Evolutionary conservation across 495 filamentous ascomycete genomes (phyloP).

Genomic region (Saxophila tyrrhenica): DNA sequence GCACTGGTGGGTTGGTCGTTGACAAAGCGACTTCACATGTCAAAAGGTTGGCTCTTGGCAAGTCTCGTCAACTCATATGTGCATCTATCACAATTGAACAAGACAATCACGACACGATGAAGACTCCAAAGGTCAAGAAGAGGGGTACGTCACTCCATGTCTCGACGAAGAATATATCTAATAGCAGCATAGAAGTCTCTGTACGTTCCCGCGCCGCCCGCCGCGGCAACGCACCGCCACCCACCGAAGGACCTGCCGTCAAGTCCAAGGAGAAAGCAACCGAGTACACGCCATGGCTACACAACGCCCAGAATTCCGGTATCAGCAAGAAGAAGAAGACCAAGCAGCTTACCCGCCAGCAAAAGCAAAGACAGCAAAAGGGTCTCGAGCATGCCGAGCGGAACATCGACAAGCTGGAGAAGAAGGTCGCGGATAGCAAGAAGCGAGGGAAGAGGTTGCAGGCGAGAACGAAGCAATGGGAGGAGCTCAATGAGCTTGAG

Average conservation of each 20-base stretch:
- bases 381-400: constrained; percentile 62
- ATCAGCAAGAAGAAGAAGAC: constrained; percentile 53
- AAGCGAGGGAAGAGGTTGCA: constrained; percentile 49
- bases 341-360: constrained; percentile 49
- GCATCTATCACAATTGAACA: too few species aligned
- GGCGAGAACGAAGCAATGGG: constrained; percentile 37
- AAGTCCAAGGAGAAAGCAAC: constrained; percentile 39
- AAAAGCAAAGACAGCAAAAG: constrained; percentile 57
- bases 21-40: background rate
- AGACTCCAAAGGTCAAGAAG: constrained; percentile 31
- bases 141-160: constrained; percentile 18
- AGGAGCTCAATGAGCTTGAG: constrained; percentile 45
- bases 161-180: too few species aligned
- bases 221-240: constrained; percentile 12
- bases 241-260: constrained; percentile 41
- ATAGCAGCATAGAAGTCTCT: constrained; percentile 14
- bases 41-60: background rate
- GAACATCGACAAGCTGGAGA: constrained; percentile 55
- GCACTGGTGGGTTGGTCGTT: background rate
- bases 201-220: constrained; percentile 20
- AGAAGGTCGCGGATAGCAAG: constrained; percentile 58
- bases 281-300: constrained; percentile 50
- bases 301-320: constrained; percentile 53
- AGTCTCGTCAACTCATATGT: too few species aligned
- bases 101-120: too few species aligned